These are phyloP conservation scores for Aspergillus sojae DNA, from an alignment of 2,329 filamentous ascomycete genomes.

Conservation along the genomic window DNA sequence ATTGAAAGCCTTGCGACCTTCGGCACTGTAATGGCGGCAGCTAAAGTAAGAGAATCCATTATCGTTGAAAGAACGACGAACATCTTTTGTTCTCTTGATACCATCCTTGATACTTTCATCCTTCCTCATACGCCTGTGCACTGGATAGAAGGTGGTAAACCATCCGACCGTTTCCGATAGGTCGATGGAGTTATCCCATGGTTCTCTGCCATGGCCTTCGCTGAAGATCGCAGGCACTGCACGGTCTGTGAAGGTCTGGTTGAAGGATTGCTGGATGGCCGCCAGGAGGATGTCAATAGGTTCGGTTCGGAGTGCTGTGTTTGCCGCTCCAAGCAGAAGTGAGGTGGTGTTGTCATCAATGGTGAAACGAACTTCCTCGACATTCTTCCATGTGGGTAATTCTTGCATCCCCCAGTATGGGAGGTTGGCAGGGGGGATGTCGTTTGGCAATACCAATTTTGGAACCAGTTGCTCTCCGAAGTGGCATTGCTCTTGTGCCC, in stretches of 20 bases:
- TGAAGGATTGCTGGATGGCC: conserved; percentile 18
- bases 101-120: not conserved
- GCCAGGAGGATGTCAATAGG: conserved; percentile 26
- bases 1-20: not conserved
- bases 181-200: conserved; percentile 17
- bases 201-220: conserved; percentile 29
- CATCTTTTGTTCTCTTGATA: conserved; percentile 10
- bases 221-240: conserved; percentile 20
- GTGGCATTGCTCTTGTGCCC: conserved; percentile 18
- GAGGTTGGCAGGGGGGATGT: not conserved
- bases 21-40: conserved; percentile 2
- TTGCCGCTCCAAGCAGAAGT: conserved; percentile 12
- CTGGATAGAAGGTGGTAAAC: conserved; percentile 23
- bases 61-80: not conserved
- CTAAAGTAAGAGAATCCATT: conserved; percentile 12
- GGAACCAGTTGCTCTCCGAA: not conserved
- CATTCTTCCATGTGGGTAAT: conserved; percentile 4
- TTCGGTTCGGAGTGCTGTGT: conserved; percentile 18
- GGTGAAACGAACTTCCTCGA: not conserved
- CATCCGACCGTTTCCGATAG: conserved; percentile 26
- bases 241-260: conserved; percentile 13
- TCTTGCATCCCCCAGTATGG: conserved; percentile 7
- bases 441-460: not conserved
- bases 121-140: not conserved
- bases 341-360: conserved; percentile 1